Base-by-base conservation (phyloP, 2,329 filamentous ascomycete genomes). In the Xylariaceae sp. region DNA sequence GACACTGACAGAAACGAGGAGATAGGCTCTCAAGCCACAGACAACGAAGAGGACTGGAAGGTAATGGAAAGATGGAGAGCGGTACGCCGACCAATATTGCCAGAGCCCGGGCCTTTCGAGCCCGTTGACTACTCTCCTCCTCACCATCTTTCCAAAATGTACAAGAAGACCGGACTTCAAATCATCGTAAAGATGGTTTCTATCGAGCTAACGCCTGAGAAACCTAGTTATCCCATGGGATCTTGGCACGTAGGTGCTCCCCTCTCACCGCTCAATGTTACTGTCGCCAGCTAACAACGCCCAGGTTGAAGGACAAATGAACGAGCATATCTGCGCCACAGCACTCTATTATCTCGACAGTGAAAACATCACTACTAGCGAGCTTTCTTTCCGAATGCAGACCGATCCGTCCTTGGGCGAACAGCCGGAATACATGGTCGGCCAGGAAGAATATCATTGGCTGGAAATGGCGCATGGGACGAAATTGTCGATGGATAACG, bases 151-250 rank as follows among this genome's bases (percentile, higher is more conserved):
- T 39, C 58, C 10, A 48, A 64, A 7, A 54, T 51, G 22, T 69
- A 68, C 54, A 58, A 65, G 8, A 61, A 72, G 1, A 64, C 67
- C 5, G 76, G 78, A 2, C 62, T 87, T 3, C 84, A 88, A 60
- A 67, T 87, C 34, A 82, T 87, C 47, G 76, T 86, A 30, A 86
- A 86, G 62, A 71, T 88, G 58, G 76, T 80, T 1, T 78, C 75
- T 34, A 79, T 86, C 47, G 73, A 84, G 40, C 71, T 86, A 1
- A 81, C 76, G 0, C 81, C 81, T 0, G 76, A 80, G 9, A 76
- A 80, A 30, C 78, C 80, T 0, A 63, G 63, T 0, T 84, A 79
- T 57, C 61, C 69, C 0, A 72, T 69, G 3, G 76, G 47, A 30
- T 50, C 52, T 46, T 81, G 77, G 77, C 78, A 80, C 55, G 69